These are phyloP conservation scores for Sistotremastrum niveocremeum DNA, from an alignment of 768 basidiomycete species.

Conservation along the genomic window DNA sequence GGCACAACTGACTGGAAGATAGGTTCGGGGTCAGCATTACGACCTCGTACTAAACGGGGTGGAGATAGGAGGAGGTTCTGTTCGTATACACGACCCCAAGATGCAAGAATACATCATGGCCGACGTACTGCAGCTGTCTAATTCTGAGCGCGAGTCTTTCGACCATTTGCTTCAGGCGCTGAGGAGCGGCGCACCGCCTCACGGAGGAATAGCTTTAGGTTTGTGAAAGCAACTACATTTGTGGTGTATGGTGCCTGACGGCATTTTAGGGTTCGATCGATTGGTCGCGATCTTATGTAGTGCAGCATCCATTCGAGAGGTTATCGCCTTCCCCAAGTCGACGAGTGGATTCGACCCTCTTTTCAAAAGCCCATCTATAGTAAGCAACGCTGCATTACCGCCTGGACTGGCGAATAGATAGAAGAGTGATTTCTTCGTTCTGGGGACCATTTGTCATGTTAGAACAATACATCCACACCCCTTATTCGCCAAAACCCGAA, in stretches of 20 bases:
- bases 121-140: slow-evolving; percentile 64
- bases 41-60: slow-evolving; percentile 89
- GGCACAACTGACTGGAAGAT: background rate
- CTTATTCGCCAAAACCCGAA: no score
- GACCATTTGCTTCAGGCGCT: slow-evolving; percentile 78
- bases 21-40: slow-evolving; percentile 93
- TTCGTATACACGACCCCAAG: slow-evolving; percentile 76
- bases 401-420: no score
- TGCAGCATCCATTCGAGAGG: slow-evolving; percentile 80
- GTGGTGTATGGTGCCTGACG: slow-evolving; percentile 7
- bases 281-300: slow-evolving; percentile 85
- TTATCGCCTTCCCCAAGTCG: slow-evolving; percentile 95
- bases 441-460: no score
- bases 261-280: slow-evolving; percentile 69
- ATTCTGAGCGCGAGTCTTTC: slow-evolving; percentile 64
- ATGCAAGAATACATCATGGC: slow-evolving; percentile 80
- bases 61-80: slow-evolving; percentile 90
- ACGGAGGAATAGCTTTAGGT: slow-evolving; percentile 92
- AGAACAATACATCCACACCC: no score
- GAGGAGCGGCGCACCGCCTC: slow-evolving; percentile 83
- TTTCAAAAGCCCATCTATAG: slow-evolving; percentile 73
- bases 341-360: slow-evolving; percentile 71
- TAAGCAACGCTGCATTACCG: slow-evolving; percentile 32
- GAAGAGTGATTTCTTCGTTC: no score
- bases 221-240: slow-evolving; percentile 12